These are phyloP conservation scores for Clonostachys rhizophaga DNA, from an alignment of 2,329 filamentous ascomycete genomes.

Conservation along the genomic window DNA sequence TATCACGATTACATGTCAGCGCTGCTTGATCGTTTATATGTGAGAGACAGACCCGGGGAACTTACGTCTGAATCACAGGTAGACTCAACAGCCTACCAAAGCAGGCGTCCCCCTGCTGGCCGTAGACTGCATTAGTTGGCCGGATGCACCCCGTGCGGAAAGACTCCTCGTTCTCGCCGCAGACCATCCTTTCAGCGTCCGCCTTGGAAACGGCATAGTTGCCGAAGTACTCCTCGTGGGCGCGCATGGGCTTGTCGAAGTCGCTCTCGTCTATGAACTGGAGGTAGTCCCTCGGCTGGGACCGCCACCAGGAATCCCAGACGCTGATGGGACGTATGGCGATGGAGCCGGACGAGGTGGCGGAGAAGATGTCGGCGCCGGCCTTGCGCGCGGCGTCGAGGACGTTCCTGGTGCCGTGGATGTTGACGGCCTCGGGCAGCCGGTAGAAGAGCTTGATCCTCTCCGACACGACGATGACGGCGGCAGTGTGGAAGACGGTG, in stretches of 20 bases:
- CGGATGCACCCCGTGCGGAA: conserved; percentile 49
- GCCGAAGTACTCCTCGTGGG: conserved; percentile 35
- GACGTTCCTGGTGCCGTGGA: conserved; percentile 42
- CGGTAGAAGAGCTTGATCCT: conserved; percentile 37
- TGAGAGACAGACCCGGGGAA: too few species aligned
- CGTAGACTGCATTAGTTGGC: conserved; percentile 49
- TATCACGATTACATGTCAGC: conserved; percentile 6
- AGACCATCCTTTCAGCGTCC: conserved; percentile 44
- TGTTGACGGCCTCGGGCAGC: conserved; percentile 41
- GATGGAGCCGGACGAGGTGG: conserved; percentile 44
- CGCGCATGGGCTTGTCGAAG: conserved; percentile 29
- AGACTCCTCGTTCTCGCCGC: conserved; percentile 26
- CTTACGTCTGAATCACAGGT: too few species aligned
- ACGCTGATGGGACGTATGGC: too few species aligned
- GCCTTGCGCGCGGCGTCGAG: conserved; percentile 37
- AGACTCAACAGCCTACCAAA: conserved; percentile 29
- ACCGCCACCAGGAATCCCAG: conserved; percentile 23
- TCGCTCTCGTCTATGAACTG: conserved; percentile 42
- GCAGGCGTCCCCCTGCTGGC: conserved; percentile 36
- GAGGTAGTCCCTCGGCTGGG: conserved; percentile 27
- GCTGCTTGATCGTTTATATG: too few species aligned
- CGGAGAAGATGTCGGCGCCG: conserved; percentile 44
- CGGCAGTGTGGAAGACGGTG: conserved; percentile 54
- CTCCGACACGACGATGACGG: conserved; percentile 45
- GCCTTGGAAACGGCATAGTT: conserved; percentile 49